Evolutionary conservation across 140 eudicot species (phyloP).

Genomic region (Stevia rebaudiana): DNA sequence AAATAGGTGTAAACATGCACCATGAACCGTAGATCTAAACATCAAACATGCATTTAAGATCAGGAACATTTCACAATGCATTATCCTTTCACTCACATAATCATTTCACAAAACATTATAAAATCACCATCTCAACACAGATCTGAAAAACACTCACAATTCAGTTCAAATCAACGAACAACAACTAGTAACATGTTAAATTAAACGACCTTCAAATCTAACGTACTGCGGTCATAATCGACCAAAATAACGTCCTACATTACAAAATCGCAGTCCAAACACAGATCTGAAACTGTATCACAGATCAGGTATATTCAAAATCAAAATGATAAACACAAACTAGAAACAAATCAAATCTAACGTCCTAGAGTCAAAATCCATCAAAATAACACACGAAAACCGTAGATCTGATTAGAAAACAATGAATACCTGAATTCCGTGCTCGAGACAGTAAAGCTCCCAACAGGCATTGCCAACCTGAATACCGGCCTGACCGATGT

Average conservation of each 20-base stretch:
- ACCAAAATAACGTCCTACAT: background rate
- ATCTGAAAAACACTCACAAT: background rate
- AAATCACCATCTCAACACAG: background rate
- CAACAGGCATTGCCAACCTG: slow-evolving; percentile 59
- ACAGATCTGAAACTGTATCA: slow-evolving; percentile 4
- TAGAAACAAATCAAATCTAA: background rate
- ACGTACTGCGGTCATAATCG: background rate
- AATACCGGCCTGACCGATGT: slow-evolving; percentile 58
- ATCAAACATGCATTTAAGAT: background rate
- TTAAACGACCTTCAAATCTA: background rate
- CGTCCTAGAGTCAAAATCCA: background rate
- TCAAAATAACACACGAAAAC: background rate
- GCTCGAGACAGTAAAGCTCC: slow-evolving; percentile 58
- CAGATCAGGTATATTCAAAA: background rate
- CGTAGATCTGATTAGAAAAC: slow-evolving; percentile 16
- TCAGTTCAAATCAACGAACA: no score
- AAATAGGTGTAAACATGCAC: background rate
- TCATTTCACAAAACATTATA: background rate
- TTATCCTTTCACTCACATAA: background rate
- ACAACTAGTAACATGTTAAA: background rate
- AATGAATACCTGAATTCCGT: slow-evolving; percentile 45
- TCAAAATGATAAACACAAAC: background rate
- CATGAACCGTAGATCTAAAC: slow-evolving; percentile 10
- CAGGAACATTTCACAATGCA: background rate
- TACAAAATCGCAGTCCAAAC: background rate